Evolutionary conservation across 2,329 filamentous ascomycete species (phyloP), one percentile per base, ranked within the genome.

Genomic region (Orbilia blumenaviensis): DNA sequence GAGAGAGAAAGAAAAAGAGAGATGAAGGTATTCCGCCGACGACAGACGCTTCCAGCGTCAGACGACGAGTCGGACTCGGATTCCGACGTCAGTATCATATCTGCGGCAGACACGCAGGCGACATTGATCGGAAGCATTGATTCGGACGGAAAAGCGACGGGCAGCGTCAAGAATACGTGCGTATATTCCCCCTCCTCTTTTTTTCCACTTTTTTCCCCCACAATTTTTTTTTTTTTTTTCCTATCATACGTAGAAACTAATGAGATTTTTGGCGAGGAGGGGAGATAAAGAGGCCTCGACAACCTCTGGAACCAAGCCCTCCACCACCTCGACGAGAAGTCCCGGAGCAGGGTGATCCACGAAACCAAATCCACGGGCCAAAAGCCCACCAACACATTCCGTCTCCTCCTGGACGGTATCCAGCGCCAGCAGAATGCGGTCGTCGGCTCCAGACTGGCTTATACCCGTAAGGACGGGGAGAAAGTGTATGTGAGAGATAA

Each of bases 371-470:
- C 63, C 46, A 48, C 66, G 1, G 58, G 56, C 6, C 66, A 71
- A 44, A 71, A 63, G n/a, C n/a, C n/a, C n/a, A n/a, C n/a, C 66
- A 69, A 69, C 66, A 62, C 66, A 62, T 69, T 69, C 56, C 66
- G 66, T 1, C 56, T 69, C 38, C 56, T 69, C 14, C 60, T 69
- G 4, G 66, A 69, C 46, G 66, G 56, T 0, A 69, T 69, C n/a
- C 66, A 69, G 8, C 42, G 66, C 8, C 66, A 69, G 42, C 66
- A 69, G 25, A 62, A 54, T 25, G 56, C 66, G 18, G 54, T 69
- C 7, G 32, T 44, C n/a, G 44, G 54, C 4, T 62, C 54, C n/a
- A 14, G 66, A 36, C 18, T 69, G 32, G 27, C 54, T 7, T 69
- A 69, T 27, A 69, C 66, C 2, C n/a, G 18, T 3, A 69, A 69